phyloP scores from a whole-genome alignment of 73 alveolate genomes.

The Effrenium voratum region DNA sequence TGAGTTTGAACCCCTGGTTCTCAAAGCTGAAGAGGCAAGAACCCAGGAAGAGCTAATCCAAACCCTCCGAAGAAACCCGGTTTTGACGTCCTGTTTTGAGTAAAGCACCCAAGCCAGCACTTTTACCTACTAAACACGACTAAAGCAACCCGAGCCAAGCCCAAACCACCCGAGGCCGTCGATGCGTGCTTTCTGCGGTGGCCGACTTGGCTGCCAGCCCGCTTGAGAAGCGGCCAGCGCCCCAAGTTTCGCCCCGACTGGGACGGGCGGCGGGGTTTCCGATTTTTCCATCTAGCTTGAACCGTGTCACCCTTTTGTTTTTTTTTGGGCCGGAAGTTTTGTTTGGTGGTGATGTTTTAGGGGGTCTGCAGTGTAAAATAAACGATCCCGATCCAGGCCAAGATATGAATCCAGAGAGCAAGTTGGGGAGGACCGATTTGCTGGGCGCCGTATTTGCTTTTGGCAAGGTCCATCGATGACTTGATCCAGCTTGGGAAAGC shows the following conservation, averaged over 20 bases:
- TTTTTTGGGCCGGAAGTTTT: background rate
- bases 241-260: background rate
- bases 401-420: background rate
- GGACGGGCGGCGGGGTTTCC: background rate
- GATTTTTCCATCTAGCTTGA: background rate
- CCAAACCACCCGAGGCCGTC: slow-evolving; percentile 10
- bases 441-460: background rate
- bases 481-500: slow-evolving; percentile 71
- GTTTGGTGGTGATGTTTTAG: no score
- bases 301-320: no score
- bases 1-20: no score
- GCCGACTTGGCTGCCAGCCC: slow-evolving; percentile 75
- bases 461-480: slow-evolving; percentile 57
- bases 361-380: no score
- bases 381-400: no score
- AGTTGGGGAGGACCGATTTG: background rate
- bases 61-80: no score
- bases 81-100: no score
- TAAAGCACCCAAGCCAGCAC: no score
- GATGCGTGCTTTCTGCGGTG: slow-evolving; percentile 59
- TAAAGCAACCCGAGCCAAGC: background rate
- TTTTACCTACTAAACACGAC: no score
- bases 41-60: no score
- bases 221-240: slow-evolving; percentile 19
- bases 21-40: no score